Conservation (phyloP, 768 basidiomycete genomes). For the Plicaturopsis crispa region DNA sequence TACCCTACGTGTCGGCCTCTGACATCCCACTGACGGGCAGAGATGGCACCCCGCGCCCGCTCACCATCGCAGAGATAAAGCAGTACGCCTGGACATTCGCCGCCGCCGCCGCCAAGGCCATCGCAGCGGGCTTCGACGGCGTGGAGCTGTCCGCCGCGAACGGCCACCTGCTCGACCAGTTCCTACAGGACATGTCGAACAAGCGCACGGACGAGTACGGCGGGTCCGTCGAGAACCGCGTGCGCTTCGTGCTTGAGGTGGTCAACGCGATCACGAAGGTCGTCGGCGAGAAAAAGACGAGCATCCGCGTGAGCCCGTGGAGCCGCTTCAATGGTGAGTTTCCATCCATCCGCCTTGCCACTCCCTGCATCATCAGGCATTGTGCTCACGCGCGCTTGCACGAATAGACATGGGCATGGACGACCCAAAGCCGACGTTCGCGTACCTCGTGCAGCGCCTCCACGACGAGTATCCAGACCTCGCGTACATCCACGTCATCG, state of each 20-base stretch:
- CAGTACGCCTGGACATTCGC: constrained; percentile 33
- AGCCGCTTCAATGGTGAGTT: constrained; percentile 22
- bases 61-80: constrained; percentile 27
- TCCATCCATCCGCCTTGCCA: constrained; percentile 2
- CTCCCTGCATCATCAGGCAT: neutral
- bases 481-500: constrained; percentile 38
- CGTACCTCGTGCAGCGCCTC: constrained; percentile 31
- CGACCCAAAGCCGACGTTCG: constrained; percentile 36
- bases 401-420: constrained; percentile 28
- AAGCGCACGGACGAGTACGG: constrained; percentile 50
- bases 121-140: constrained; percentile 51
- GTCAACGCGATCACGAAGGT: constrained; percentile 32
- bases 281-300: constrained; percentile 36
- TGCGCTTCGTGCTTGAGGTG: constrained; percentile 40
- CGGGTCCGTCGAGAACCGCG: constrained; percentile 42
- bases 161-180: constrained; percentile 38
- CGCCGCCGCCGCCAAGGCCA: constrained; percentile 35
- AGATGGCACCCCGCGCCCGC: constrained; percentile 15
- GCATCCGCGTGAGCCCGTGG: constrained; percentile 37
- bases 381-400: too few relatives aligned
- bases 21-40: constrained; percentile 9
- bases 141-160: constrained; percentile 27
- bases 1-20: constrained; percentile 22
- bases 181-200: constrained; percentile 35
- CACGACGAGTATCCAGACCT: constrained; percentile 25